Evolutionary conservation across 2,329 filamentous ascomycete genomes (phyloP).

Genomic region (Ambrosiella beaveri): DNA sequence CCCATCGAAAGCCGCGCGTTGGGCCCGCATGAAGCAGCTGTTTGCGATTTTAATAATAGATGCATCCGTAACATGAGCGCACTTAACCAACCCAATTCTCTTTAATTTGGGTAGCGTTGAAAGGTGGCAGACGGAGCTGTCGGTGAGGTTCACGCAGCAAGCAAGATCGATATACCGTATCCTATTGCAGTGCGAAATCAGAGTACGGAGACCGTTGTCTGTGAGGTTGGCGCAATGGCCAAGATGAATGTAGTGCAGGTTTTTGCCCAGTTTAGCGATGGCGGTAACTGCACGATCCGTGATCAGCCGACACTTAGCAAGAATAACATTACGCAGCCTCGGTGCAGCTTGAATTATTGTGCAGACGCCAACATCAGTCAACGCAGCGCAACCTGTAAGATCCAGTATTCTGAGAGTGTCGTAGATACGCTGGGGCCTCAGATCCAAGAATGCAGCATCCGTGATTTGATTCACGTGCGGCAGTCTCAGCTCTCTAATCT

Average conservation of each 20-base stretch:
- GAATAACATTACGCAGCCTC: slow-evolving; percentile 74
- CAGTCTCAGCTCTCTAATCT: slow-evolving; percentile 78
- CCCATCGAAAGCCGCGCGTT: slow-evolving; percentile 15
- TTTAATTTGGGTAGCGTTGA: slow-evolving; percentile 83
- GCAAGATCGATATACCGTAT: slow-evolving; percentile 96
- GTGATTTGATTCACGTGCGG: slow-evolving; percentile 72
- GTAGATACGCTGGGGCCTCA: slow-evolving; percentile 52
- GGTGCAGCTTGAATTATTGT: slow-evolving; percentile 78
- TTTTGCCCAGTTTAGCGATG: slow-evolving; percentile 82
- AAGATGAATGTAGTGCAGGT: slow-evolving; percentile 88
- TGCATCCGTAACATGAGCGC: slow-evolving; percentile 70
- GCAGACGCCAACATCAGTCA: slow-evolving; percentile 75
- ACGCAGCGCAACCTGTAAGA: slow-evolving; percentile 67
- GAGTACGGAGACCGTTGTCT: slow-evolving; percentile 66
- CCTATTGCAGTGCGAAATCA: slow-evolving; percentile 75
- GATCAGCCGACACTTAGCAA: slow-evolving; percentile 86
- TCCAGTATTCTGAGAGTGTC: slow-evolving; percentile 88
- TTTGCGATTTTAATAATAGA: slow-evolving; percentile 40
- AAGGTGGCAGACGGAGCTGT: slow-evolving; percentile 67
- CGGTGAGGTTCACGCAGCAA: slow-evolving; percentile 81
- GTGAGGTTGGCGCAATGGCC: slow-evolving; percentile 88
- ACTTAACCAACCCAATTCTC: slow-evolving; percentile 89
- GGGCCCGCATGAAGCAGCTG: neutral
- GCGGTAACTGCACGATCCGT: slow-evolving; percentile 77
- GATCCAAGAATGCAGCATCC: slow-evolving; percentile 69